phyloP scores from a whole-genome alignment of 2,329 filamentous ascomycete genomes.

The Trichoderma aggressivum region DNA sequence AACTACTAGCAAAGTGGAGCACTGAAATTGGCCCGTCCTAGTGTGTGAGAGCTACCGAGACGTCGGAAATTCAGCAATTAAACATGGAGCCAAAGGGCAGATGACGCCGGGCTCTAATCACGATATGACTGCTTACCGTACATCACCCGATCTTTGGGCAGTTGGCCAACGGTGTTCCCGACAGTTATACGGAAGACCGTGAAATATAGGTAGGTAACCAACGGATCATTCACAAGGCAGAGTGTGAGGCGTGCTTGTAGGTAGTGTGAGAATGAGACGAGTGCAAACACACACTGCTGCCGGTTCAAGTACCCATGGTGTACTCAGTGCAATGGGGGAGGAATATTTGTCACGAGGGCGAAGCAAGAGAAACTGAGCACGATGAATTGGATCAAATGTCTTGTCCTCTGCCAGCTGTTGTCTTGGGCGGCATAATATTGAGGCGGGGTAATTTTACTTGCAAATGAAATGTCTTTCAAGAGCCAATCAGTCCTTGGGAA shows the following conservation, averaged over 20 bases:
- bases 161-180: neutral
- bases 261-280: neutral
- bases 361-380: neutral
- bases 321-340: too few relatives aligned
- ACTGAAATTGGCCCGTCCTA: neutral
- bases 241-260: neutral
- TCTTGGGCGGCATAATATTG: conserved; percentile 13
- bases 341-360: neutral
- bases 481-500: neutral
- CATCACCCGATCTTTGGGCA: neutral
- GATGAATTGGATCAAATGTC: neutral
- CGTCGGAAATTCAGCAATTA: conserved; percentile 11
- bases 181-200: neutral
- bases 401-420: neutral
- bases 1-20: neutral
- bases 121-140: neutral
- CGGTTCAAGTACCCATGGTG: neutral
- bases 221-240: neutral
- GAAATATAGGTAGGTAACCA: too few relatives aligned
- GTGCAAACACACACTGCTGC: neutral
- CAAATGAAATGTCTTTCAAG: conserved; percentile 14
- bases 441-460: conserved; percentile 12
- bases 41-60: neutral
- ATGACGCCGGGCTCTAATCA: neutral
- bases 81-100: neutral